These are phyloP conservation scores for Mycena galericulata DNA, from an alignment of 768 basidiomycete genomes.

Conservation along the genomic window DNA sequence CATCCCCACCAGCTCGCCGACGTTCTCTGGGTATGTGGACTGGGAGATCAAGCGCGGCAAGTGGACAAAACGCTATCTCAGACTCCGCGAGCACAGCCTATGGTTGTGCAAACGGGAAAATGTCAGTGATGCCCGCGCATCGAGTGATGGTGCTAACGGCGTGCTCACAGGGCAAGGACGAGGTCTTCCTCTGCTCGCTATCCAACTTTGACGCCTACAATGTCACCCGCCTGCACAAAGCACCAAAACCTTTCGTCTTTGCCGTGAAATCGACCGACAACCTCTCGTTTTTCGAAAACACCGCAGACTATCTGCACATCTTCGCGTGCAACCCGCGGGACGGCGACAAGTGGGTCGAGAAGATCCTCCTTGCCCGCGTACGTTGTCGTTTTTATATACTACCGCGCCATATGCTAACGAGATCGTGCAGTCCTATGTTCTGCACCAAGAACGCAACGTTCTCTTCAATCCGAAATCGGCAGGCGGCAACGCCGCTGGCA, in stretches of 20 bases:
- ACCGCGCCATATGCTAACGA: conserved; percentile 26
- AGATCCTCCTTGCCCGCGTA: conserved; percentile 85
- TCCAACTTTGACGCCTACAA: conserved; percentile 91
- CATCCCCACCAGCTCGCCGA: conserved; percentile 59
- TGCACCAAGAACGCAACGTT: conserved; percentile 83
- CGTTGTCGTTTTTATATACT: conserved; percentile 44
- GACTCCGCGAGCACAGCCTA: conserved; percentile 86
- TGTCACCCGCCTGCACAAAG: conserved; percentile 80
- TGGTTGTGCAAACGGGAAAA: conserved; percentile 92
- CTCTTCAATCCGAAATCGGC: conserved; percentile 61
- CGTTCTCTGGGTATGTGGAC: conserved; percentile 77
- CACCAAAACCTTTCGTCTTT: conserved; percentile 89
- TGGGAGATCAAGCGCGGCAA: conserved; percentile 93
- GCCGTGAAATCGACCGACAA: conserved; percentile 92
- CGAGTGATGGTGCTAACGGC: conserved; percentile 20
- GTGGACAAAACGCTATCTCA: conserved; percentile 94
- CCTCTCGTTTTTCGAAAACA: conserved; percentile 87
- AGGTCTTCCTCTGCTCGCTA: conserved; percentile 82
- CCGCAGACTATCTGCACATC: conserved; percentile 87
- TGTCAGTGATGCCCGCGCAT: conserved; percentile 54
- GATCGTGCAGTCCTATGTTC: conserved; percentile 76
- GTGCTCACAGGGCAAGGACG: conserved; percentile 80
- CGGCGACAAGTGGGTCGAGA: conserved; percentile 83
- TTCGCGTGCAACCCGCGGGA: conserved; percentile 84
- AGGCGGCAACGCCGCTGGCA: conserved; percentile 42